Percentiles rank a stretch among this genome's conserved stretches.
These are phyloP conservation scores for Penicillium sp. DNA, from an alignment of 2,329 filamentous ascomycete species.

Conservation along the genomic window DNA sequence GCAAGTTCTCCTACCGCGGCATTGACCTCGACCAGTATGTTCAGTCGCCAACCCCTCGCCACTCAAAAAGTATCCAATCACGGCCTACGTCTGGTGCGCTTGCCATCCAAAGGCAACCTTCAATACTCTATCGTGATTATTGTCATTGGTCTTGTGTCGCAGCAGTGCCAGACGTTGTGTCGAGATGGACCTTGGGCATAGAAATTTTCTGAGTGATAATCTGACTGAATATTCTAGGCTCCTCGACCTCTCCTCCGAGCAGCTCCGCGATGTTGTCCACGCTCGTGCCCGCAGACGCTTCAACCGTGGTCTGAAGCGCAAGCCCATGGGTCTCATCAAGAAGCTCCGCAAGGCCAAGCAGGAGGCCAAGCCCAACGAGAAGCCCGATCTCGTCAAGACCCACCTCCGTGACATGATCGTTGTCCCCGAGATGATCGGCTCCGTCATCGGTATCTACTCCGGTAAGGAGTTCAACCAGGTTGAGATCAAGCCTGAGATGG, in stretches of 20 bases:
- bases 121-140: not conserved
- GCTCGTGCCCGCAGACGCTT: conserved; percentile 97
- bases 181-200: not conserved
- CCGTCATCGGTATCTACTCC: conserved; percentile 98
- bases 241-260: conserved; percentile 96
- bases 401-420: conserved; percentile 99
- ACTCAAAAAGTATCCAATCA: conserved; percentile 6
- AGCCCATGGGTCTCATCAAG: conserved; percentile 99
- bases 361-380: conserved; percentile 99
- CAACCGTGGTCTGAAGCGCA: conserved; percentile 99
- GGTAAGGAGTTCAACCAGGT: conserved; percentile 99
- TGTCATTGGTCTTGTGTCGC: not conserved
- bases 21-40: conserved; percentile 99
- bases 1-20: conserved; percentile 99
- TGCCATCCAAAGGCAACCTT: conserved; percentile 5
- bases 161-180: conserved; percentile 4
- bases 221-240: conserved; percentile 61
- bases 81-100: conserved; percentile 7
- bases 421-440: conserved; percentile 99
- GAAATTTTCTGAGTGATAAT: conserved; percentile 27
- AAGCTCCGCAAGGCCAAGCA: conserved; percentile 99
- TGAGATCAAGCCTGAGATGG: conserved; percentile 99
- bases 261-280: conserved; percentile 99
- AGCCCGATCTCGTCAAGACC: conserved; percentile 98
- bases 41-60: conserved; percentile 14